Base-by-base conservation (phyloP, 495 filamentous ascomycete genomes). In the Hypomontagnella submonticulosa region DNA sequence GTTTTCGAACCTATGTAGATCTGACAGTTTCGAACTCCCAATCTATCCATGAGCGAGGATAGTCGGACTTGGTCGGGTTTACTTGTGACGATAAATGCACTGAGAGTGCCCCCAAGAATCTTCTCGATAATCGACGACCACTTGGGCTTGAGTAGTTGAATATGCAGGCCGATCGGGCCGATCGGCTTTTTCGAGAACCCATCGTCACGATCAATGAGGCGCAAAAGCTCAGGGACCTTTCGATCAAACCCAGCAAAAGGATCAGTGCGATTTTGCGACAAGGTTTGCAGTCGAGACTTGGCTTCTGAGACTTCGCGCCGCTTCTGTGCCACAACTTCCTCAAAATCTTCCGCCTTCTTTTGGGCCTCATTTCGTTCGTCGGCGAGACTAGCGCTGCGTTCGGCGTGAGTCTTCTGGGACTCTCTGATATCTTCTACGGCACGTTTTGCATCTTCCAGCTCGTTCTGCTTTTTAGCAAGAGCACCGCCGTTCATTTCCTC, bases 51-150 rank as follows among this genome's bases (percentile, higher is more conserved):
- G 66, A 93, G 67, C 1, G 69, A 68, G 0, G 77, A 77, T 2
- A 97, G 83, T 13, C 84, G 77, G 13, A 75, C 79, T 71, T 89
- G 84, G 71, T 97, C 93, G 37, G 75, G 67, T 67, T 89, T 89
- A 59, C 80, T 90, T 9, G 87, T 88, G 27, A 97, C 94, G 51
- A 97, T 80, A 72, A 98, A 99, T 11, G 81, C 85, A 55, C 81
- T 87, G 49, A 97, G 76, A 12, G 71, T 82, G 4, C 50, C 70
- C 43, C 91, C 91, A 40, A 97, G 76, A 3, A 83, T 83, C 57
- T 81, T 87, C 71, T 99, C 95, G 7, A 98, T 72, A 50, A 93
- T 85, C n/a, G 83, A 85, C 4, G 89, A 88, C 95, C 95, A 99
- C 69, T 90, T 79, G 4, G 90, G 90, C 60, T 95, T 87, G 19